Evolutionary conservation across 129 eudicot genomes (phyloP).

Genomic region (Escallonia herrerae): DNA sequence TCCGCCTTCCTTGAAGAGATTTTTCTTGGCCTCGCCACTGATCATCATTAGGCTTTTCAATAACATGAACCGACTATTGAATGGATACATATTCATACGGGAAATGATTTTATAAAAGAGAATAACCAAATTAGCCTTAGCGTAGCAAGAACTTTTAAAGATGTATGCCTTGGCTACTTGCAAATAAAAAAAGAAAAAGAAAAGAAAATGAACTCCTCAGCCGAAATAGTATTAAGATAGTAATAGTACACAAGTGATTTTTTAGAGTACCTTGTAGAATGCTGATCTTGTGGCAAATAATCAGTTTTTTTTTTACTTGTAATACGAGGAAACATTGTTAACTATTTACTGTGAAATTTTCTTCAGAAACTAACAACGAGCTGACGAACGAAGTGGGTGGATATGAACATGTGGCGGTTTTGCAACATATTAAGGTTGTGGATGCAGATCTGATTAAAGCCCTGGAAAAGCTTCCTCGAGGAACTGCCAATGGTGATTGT

Average conservation of each 20-base stretch:
- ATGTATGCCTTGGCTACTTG: not conserved
- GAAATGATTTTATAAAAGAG: too few relatives aligned
- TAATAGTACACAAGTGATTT: too few relatives aligned
- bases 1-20: too few relatives aligned
- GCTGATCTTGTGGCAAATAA: not conserved
- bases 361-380: slow-evolving; percentile 80
- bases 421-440: slow-evolving; percentile 74
- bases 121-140: too few relatives aligned
- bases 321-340: not conserved
- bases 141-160: too few relatives aligned
- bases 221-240: too few relatives aligned
- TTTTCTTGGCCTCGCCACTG: too few relatives aligned
- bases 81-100: too few relatives aligned
- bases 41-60: too few relatives aligned
- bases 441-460: slow-evolving; percentile 85
- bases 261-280: not conserved
- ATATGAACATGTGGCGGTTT: slow-evolving; percentile 68
- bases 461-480: slow-evolving; percentile 68
- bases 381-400: slow-evolving; percentile 88
- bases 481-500: slow-evolving; percentile 86
- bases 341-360: not conserved
- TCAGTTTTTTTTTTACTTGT: not conserved
- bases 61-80: too few relatives aligned
- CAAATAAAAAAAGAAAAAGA: too few relatives aligned
- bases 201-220: not conserved